Base-by-base conservation (phyloP, 805 yeast genomes). In the Vanderwaltozyma polyspora region DNA sequence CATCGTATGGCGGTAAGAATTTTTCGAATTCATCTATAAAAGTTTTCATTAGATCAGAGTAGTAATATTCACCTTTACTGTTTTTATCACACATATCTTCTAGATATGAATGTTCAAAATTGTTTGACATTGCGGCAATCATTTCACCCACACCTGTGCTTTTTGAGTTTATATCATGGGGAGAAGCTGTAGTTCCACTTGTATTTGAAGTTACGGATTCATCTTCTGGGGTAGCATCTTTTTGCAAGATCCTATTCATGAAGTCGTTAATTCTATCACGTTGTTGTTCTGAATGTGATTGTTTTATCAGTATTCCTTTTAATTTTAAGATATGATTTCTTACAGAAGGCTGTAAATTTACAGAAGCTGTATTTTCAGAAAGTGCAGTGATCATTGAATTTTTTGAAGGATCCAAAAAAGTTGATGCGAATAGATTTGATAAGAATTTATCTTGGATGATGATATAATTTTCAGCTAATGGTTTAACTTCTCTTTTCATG, bases 401-500 rank as follows among this genome's bases (percentile, higher is more conserved):
- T 28, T 46, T 48, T 6, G 53, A 42, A 7, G 54, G 48, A 19
- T 46, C 46, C 27, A 51, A 39, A 27, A 55, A 52, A 2, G 50
- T 42, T 2, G 60, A 50, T 3, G 59, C 49, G 17, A 55, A 41
- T 15, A 53, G 35, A 2, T 48, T 38, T 14, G 54, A 46, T n/a
- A 55, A 29, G 29, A 52, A 53, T 19, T 39, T 47, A 41, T 56
- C 60, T 28, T 52, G 52, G 7, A 49, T 39, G 5, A 56, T 40
- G n/a, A 48, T 44, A 29, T 47, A 55, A 32, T 52, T 52, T 32
- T 53, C 61, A 5, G 60, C 52, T 16, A 54, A 34, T 5, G 59
- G 57, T 38, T 56, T 53, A 9, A 56, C 51, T 27, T 56, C 59
- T 25, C 55, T 46, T 38, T 52, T 52, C 48, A 52, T 48, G 4